Base-by-base conservation (phyloP, 2,329 filamentous ascomycete genomes). In the Cladosporium sp. region DNA sequence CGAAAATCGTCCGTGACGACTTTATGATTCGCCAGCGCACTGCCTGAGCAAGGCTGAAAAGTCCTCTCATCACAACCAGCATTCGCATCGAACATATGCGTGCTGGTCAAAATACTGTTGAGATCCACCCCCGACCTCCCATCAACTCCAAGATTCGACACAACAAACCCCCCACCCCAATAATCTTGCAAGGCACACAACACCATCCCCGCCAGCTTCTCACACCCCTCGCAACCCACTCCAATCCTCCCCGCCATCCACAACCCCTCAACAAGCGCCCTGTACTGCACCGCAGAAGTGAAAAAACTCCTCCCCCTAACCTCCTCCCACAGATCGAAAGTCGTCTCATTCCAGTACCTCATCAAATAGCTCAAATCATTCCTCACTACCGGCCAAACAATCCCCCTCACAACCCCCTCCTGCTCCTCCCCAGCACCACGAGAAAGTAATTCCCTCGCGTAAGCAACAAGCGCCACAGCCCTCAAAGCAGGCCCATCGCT, bases 251-350 rank as follows among this genome's bases (percentile, higher is more conserved):
- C 68, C 3, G 88, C 87, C 13, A 93, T 75, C 2, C 76, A 73
- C 49, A 75, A 80, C 5, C 89, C 88, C 68, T 88, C 82, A 1
- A 76, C 68, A 54, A 77, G 63, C 60, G 83, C 77, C 58, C 88
- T 81, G 64, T 92, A 83, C 54, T 87, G 82, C 36, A 79, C 78
- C 3, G 82, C 80, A 27, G 83, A 71, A 1, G 88, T 93, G 69
- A 92, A 95, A 73, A 91, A 93, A 0, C 86, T 90, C 18, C 80
- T 84, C 36, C 87, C 86, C 19, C 75, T 73, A 12, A 91, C 80
- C 66, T 93, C 89, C 65, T 93, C 89, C 89, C 89, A 93, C 3
- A 95, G 76, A 65, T 95, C 89, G 61, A 83, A 93, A 4, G 75
- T 76, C 3, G 76, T 76, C 47, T 75, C 69, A 54, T 78, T 80